Percentiles rank a stretch among this genome's conserved stretches.
Evolutionary conservation across 768 basidiomycete species (phyloP).

Genomic region (Russula lepida): DNA sequence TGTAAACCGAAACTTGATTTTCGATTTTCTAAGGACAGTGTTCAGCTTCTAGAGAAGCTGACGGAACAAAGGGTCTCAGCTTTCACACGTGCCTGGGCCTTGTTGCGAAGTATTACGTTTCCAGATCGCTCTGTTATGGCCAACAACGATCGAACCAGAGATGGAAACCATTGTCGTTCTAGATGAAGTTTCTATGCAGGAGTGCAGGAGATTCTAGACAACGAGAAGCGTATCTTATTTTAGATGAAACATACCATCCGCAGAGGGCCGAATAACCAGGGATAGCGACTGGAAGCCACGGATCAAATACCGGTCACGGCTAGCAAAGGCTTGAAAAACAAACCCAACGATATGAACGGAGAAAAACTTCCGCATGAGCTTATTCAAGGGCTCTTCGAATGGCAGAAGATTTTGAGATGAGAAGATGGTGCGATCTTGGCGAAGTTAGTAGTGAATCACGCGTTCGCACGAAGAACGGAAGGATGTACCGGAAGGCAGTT

Average conservation of each 20-base stretch:
- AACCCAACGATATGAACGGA: slow-evolving; percentile 16
- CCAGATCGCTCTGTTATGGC: slow-evolving; percentile 9
- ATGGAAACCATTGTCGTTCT: slow-evolving; percentile 17
- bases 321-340: not conserved
- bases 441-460: not conserved
- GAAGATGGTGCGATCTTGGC: slow-evolving; percentile 11
- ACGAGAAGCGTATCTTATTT: not conserved
- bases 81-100: not conserved
- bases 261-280: slow-evolving; percentile 67
- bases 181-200: slow-evolving; percentile 12
- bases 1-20: not conserved
- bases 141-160: slow-evolving; percentile 14
- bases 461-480: slow-evolving; percentile 48
- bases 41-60: not conserved
- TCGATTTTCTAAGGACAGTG: slow-evolving; percentile 1
- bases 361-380: slow-evolving; percentile 6
- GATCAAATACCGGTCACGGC: slow-evolving; percentile 1
- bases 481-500: not conserved
- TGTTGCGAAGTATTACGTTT: not conserved
- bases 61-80: not conserved
- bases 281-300: slow-evolving; percentile 49
- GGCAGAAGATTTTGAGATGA: slow-evolving; percentile 14
- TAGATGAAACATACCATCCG: slow-evolving; percentile 38
- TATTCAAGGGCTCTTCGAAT: slow-evolving; percentile 12
- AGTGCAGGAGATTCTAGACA: not conserved